Base-by-base conservation (phyloP, 805 yeast species). In the Candida tallmaniae region DNA sequence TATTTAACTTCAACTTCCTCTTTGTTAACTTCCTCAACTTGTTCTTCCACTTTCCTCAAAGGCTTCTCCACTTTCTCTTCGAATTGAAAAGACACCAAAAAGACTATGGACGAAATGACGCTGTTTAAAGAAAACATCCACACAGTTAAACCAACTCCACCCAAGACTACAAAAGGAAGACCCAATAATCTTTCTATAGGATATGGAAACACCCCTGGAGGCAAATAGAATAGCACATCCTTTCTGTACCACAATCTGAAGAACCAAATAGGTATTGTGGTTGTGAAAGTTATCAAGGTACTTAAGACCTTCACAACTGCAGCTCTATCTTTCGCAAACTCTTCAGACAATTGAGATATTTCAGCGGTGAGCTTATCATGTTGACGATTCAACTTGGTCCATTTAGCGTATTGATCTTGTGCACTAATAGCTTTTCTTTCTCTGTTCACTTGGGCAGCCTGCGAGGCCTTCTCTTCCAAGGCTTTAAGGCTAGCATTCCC, bases 381-480 rank as follows among this genome's bases (percentile, higher is more conserved):
- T 46, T 70, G 73, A 31, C 98, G 73, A 50, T 87, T 89, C 42
- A 89, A 68, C 55, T 87, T 87, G 1, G 97, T 94, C 97, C 97
- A 93, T 50, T 76, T 80, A 19, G 97, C 96, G 56, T 90, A 93
- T 50, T 93, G 80, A 54, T 93, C 97, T 57, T 90, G 96, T 2
- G 97, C 90, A 36, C 86, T 76, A 7, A 88, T 74, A 2, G 68
- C 42, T 20, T 75, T 65, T 41, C 87, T 73, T 46, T 79, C 76
- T 10, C 62, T 65, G 45, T 73, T 66, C 15, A 77, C 51, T 13
- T 60, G 55, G 11, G 56, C 52, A 32, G 79, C 73, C 42, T 82
- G 73, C 6, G 51, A 45, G 35, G 70, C 64, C 34, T 54, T 59
- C 4, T 20, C 31, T 4, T 50, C 41, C 20, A 60, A 46, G 21